Evolutionary conservation across 2,329 filamentous ascomycete species (phyloP).

Genomic region (Falciphora oryzae): DNA sequence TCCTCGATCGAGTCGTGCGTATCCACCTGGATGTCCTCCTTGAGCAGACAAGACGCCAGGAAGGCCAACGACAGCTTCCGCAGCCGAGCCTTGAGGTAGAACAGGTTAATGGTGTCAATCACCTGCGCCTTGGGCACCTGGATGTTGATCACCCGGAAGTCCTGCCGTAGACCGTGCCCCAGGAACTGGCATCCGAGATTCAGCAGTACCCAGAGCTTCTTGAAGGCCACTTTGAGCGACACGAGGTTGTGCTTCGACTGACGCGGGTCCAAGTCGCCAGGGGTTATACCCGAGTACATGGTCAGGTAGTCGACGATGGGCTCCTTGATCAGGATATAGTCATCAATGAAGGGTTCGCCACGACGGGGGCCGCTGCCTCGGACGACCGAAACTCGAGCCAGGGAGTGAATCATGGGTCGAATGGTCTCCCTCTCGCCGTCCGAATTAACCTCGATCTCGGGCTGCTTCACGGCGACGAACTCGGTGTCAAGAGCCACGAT

Average conservation of each 20-base stretch:
- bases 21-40: conserved; percentile 88
- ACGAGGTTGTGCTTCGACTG: conserved; percentile 79
- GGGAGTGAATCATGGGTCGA: conserved; percentile 79
- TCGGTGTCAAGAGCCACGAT: conserved; percentile 92
- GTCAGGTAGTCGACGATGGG: conserved; percentile 94
- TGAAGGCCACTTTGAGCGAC: conserved; percentile 86
- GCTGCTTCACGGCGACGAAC: conserved; percentile 87
- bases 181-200: conserved; percentile 93
- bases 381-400: conserved; percentile 89
- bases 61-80: conserved; percentile 90
- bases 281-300: conserved; percentile 84
- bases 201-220: conserved; percentile 93
- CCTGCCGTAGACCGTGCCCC: conserved; percentile 87
- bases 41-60: conserved; percentile 83
- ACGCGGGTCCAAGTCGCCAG: conserved; percentile 75
- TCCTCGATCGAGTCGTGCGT: conserved; percentile 96
- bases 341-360: conserved; percentile 87
- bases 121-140: conserved; percentile 86
- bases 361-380: conserved; percentile 73
- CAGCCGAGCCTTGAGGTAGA: conserved; percentile 73
- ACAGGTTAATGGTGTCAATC: conserved; percentile 89
- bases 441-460: conserved; percentile 93
- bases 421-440: conserved; percentile 91
- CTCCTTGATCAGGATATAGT: conserved; percentile 90
- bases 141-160: conserved; percentile 98